phyloP scores from a whole-genome alignment of 129 eudicot genomes.

The Centaurea solstitialis region DNA sequence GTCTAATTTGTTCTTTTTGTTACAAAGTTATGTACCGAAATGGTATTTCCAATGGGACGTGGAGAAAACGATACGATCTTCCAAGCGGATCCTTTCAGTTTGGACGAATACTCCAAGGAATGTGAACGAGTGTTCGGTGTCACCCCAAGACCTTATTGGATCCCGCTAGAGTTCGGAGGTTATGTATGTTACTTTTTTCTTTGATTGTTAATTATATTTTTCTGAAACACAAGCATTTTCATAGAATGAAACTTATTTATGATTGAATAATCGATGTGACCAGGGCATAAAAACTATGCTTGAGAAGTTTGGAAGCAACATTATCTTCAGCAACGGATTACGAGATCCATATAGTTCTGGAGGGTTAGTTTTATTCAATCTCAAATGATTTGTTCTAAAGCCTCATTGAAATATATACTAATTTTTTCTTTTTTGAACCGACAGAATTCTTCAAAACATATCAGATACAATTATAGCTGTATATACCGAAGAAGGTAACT shows the following conservation, averaged over 20 bases:
- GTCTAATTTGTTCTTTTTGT: not conserved
- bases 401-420: not conserved
- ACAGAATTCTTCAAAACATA: no score
- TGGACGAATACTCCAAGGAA: slow-evolving; percentile 19
- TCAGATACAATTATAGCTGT: no score
- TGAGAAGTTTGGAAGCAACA: slow-evolving; percentile 45
- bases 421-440: not conserved
- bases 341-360: slow-evolving; percentile 47
- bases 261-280: not conserved
- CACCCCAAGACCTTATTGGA: slow-evolving; percentile 44
- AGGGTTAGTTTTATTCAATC: slow-evolving; percentile 26
- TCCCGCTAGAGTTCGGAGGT: slow-evolving; percentile 44
- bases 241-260: not conserved
- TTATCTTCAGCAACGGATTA: slow-evolving; percentile 41
- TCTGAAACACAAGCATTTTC: not conserved
- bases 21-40: slow-evolving; percentile 36
- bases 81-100: slow-evolving; percentile 33
- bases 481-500: no score
- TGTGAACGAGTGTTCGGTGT: slow-evolving; percentile 35
- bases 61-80: slow-evolving; percentile 39
- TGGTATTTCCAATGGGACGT: slow-evolving; percentile 43
- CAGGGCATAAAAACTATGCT: slow-evolving; percentile 38
- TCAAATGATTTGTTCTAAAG: not conserved
- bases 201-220: not conserved
- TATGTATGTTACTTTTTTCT: slow-evolving; percentile 22